Percentiles rank a stretch among this genome's conserved stretches.
These are phyloP conservation scores for Solanum neorickii DNA, from an alignment of 257 asterid species.

Conservation along the genomic window DNA sequence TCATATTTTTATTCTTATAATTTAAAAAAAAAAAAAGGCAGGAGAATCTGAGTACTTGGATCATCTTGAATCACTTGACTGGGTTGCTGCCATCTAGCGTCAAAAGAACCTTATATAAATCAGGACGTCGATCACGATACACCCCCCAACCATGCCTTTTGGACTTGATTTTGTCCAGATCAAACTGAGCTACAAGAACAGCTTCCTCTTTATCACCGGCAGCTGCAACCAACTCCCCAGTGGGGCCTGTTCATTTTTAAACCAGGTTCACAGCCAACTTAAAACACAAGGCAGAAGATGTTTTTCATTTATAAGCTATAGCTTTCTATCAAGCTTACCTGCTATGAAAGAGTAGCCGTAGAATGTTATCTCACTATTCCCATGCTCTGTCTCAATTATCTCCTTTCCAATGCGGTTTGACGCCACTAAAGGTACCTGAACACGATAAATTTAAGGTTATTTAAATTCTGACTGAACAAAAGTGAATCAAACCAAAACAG, in stretches of 20 bases:
- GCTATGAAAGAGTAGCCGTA: constrained; percentile 91
- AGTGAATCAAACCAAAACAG: neutral
- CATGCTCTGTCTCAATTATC: constrained; percentile 72
- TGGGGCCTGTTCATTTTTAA: constrained; percentile 47
- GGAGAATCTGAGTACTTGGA: neutral
- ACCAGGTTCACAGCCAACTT: constrained; percentile 2
- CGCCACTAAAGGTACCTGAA: constrained; percentile 87
- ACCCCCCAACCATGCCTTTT: constrained; percentile 87
- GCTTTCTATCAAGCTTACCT: constrained; percentile 29
- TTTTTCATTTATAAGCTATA: neutral
- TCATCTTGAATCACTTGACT: neutral
- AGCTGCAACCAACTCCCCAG: constrained; percentile 62
- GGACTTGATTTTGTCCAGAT: constrained; percentile 64
- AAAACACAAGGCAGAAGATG: neutral
- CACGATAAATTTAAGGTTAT: neutral
- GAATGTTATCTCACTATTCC: constrained; percentile 77
- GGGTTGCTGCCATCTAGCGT: constrained; percentile 67
- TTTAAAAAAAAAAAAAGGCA: neutral
- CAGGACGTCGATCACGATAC: constrained; percentile 91
- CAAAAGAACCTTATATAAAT: constrained; percentile 86
- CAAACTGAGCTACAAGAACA: constrained; percentile 65
- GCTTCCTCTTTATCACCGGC: constrained; percentile 86
- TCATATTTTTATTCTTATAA: neutral
- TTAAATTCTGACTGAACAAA: neutral
- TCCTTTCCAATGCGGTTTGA: constrained; percentile 94